Evolutionary conservation across 1,139 yeast species (phyloP).

Genomic region (Scheffersomyces stambukii): DNA sequence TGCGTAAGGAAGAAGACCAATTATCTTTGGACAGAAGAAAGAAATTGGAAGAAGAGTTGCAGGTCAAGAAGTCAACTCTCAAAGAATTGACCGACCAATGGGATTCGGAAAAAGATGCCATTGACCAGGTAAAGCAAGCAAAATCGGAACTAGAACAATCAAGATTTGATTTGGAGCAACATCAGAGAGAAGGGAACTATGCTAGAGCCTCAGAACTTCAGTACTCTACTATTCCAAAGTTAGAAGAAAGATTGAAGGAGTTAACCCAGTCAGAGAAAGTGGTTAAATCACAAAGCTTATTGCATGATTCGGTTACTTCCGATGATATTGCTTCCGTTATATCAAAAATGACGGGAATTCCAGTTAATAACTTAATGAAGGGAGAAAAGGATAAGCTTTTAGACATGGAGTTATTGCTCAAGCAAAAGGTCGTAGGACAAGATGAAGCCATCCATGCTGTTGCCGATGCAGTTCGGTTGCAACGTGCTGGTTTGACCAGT

Average conservation of each 20-base stretch:
- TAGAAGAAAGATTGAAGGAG: conserved; percentile 55
- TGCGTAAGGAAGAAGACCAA: conserved; percentile 87
- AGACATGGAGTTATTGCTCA: conserved; percentile 78
- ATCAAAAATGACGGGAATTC: conserved; percentile 93
- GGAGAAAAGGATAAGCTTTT: conserved; percentile 91
- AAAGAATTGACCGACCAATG: conserved; percentile 72
- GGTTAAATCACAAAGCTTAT: conserved; percentile 27
- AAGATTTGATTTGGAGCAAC: conserved; percentile 72
- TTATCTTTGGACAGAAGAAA: conserved; percentile 70
- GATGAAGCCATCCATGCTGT: conserved; percentile 90
- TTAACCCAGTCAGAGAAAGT: conserved; percentile 30
- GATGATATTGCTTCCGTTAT: conserved; percentile 93
- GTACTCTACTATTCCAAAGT: conserved; percentile 77
- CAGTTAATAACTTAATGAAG: conserved; percentile 84
- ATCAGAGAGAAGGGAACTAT: conserved; percentile 81
- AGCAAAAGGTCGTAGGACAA: conserved; percentile 85
- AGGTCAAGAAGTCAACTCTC: conserved; percentile 59
- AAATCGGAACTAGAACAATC: conserved; percentile 84
- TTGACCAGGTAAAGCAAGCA: conserved; percentile 72
- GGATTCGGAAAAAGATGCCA: conserved; percentile 75
- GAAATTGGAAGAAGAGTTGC: conserved; percentile 62
- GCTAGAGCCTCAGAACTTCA: conserved; percentile 87
- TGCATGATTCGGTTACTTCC: conserved; percentile 91
- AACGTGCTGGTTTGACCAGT: conserved; percentile 92
- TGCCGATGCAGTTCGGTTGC: conserved; percentile 91